Base-by-base conservation (phyloP, 2,329 filamentous ascomycete genomes). In the Neurospora crassa region DNA sequence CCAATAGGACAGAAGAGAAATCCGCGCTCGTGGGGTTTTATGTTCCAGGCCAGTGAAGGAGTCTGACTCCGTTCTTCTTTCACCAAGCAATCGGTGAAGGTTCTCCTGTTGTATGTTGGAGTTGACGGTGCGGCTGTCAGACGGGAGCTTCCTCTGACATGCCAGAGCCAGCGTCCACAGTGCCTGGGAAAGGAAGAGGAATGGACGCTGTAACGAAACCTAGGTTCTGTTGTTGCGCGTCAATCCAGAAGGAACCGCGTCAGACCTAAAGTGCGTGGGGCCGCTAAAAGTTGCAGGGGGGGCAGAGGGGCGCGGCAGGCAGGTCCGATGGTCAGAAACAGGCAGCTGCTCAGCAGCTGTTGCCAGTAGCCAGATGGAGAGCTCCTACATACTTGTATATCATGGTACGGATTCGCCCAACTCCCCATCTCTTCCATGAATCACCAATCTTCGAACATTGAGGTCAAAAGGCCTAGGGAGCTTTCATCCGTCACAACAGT, bases 201-300 rank as follows among this genome's bases (percentile, higher is more conserved):
- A n/a, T n/a, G n/a, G n/a, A 29, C 47, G 47, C 47, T 59, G 47
- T 59, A 59, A 59, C 20, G 24, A 59, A 59, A 59, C 47, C 47
- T 34, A 1, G 29, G 29, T 29, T 29, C 29, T 29, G 29, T 29
- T 24, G 47, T 29, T 59, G 47, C 47, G 47, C 47, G 47, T 59
- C 47, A 59, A 59, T 59, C 47, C 47, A 53, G 24, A 34, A 34
- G 47, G 47, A 59, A 59, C 47, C 47, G 47, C 47, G 47, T 59
- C 47, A 59, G 47, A 59, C 70, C 73, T 45, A 69, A 53, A 59
- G 40, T 20, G 63, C 12, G 47, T 59, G 47, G 47, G 47, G 47
- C 47, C 47, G 20, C 47, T 59, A 59, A 59, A 59, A 34, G 47
- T 34, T 59, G 24, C 47, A 59, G 47, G 47, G 47, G 47, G 24